Base-by-base conservation (phyloP, 2,329 filamentous ascomycete genomes). In the Aureobasidium sp. region DNA sequence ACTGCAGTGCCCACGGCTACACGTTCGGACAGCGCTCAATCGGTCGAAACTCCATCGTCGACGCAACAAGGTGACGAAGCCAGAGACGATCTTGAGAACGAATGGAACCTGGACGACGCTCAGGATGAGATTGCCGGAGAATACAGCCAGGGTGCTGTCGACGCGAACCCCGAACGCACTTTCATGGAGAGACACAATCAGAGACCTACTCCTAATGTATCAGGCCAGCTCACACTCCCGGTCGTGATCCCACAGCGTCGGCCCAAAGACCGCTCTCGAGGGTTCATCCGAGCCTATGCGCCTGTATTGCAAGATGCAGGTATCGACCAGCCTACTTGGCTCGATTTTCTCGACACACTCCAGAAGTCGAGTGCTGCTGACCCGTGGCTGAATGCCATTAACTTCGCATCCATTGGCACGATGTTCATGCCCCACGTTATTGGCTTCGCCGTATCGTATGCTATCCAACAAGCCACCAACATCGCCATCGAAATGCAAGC, bases 321-420 rank as follows among this genome's bases (percentile, higher is more conserved):
- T 17, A 59, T 59, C 7, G 44, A 59, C 20, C 42, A 59, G 42
- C 9, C 34, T 22, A 59, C 31, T 17, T 59, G 31, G 42, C 55
- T 59, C 17, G 55, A 36, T 14, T 48, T 59, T 12, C 55, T 59
- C 17, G 44, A 59, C 22, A 59, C 55, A 4, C n/a, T 59, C 1
- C 42, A 59, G 9, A 48, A 39, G 22, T 39, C 44, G 6, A 59
- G 42, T 15, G 31, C 42, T 29, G 55, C 55, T 7, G 20, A 37
- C 11, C 42, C 91, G 61, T 55, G 51, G 51, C n/a, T 37, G 12
- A 56, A 55, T 31, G 59, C 59, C 9, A 55, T 62, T 29, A 62
- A 62, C 17, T 27, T 62, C 2, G 61, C 61, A 11, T 45, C 48
- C 5, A 48, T 62, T 17, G 51, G 48, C 11, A 53, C 48, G 3